Percentiles rank a stretch among this genome's conserved stretches.
These are phyloP conservation scores for Alternaria atra DNA, from an alignment of 2,329 filamentous ascomycete genomes.

Conservation along the genomic window DNA sequence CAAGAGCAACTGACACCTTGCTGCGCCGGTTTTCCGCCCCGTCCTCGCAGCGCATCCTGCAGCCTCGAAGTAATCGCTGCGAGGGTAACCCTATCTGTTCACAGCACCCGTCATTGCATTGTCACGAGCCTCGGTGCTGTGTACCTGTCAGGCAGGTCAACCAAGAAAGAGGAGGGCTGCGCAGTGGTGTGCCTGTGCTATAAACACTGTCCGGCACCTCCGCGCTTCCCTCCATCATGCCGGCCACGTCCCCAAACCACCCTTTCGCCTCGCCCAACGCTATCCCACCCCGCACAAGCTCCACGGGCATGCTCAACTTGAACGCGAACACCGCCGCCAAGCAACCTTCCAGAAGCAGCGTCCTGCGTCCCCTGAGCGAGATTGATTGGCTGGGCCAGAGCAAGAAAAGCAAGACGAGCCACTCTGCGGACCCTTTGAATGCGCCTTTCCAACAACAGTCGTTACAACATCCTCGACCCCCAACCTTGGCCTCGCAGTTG, in stretches of 20 bases:
- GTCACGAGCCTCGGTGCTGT: slow-evolving; percentile 10
- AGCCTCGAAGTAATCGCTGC: not conserved
- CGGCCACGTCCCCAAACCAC: slow-evolving; percentile 27
- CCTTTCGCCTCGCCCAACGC: slow-evolving; percentile 51
- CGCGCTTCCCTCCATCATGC: slow-evolving; percentile 25
- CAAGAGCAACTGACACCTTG: slow-evolving; percentile 3
- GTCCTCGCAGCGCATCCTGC: slow-evolving; percentile 15
- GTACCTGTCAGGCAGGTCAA: slow-evolving; percentile 11
- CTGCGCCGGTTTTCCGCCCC: not conserved
- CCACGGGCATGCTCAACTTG: slow-evolving; percentile 44
- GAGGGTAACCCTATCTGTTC: slow-evolving; percentile 3
- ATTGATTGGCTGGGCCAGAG: slow-evolving; percentile 52
- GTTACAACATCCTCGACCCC: slow-evolving; percentile 9
- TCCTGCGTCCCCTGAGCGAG: slow-evolving; percentile 51
- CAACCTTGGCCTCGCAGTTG: slow-evolving; percentile 21
- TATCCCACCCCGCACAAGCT: slow-evolving; percentile 52
- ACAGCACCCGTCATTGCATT: slow-evolving; percentile 15
- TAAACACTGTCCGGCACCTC: slow-evolving; percentile 4
- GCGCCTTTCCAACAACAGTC: slow-evolving; percentile 9
- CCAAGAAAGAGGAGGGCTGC: not conserved
- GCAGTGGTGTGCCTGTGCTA: not conserved
- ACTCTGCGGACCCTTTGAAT: slow-evolving; percentile 29
- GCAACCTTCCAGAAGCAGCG: slow-evolving; percentile 33
- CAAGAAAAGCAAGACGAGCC: slow-evolving; percentile 50
- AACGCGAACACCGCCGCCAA: slow-evolving; percentile 36